A percentile compares a stretch with the other conserved stretches of the same genome.
Conservation (phyloP, 306 rosid genomes). For the Nissolia schottii region DNA sequence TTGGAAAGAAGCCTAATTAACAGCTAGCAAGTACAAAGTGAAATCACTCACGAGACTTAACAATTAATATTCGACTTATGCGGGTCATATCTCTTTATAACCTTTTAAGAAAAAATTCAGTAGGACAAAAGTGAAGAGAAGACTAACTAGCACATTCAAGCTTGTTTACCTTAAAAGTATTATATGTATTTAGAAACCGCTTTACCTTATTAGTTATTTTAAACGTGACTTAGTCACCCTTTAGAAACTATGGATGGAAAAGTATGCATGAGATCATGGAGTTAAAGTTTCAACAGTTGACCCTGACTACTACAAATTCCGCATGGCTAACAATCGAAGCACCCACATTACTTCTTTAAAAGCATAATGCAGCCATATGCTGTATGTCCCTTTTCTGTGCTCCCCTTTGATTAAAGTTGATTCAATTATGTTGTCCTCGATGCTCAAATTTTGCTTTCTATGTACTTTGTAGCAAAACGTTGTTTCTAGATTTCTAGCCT, state of each 20-base stretch:
- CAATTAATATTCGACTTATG: too few relatives aligned
- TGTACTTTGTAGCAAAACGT: neutral
- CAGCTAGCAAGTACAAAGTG: too few relatives aligned
- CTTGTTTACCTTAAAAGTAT: neutral
- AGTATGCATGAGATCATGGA: neutral
- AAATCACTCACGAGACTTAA: too few relatives aligned
- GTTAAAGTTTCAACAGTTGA: neutral
- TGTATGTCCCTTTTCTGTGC: neutral
- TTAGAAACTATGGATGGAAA: neutral
- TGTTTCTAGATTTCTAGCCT: neutral
- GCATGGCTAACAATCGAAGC: constrained; percentile 21
- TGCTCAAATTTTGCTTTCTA: neutral
- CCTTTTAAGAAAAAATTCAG: too few relatives aligned
- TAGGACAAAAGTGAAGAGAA: too few relatives aligned
- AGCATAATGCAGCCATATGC: constrained; percentile 27
- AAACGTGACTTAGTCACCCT: neutral
- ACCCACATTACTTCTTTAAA: neutral
- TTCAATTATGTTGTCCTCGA: constrained; percentile 10
- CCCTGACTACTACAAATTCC: neutral
- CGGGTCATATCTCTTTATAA: too few relatives aligned
- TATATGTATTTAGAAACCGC: neutral
- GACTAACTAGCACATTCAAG: too few relatives aligned
- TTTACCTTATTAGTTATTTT: neutral
- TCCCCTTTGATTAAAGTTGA: constrained; percentile 24
- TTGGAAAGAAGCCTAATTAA: neutral